Evolutionary conservation across 2,329 filamentous ascomycete genomes (phyloP), one percentile per base, ranked within the genome.

Genomic region (Aspergillus awamori): DNA sequence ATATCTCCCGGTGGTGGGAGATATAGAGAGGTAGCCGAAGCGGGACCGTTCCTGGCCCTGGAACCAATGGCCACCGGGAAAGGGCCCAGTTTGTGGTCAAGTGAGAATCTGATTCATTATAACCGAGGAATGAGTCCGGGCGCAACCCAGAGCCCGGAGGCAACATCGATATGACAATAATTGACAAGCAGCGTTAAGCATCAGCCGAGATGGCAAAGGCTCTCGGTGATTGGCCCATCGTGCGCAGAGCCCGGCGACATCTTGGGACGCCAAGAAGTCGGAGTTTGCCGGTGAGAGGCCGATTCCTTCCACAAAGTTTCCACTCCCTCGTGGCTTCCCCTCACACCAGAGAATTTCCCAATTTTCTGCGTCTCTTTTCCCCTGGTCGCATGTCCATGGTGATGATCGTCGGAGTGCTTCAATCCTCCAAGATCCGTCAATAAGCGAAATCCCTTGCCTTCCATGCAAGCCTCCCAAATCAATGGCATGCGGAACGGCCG

Each of bases 21-120:
- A 63, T 60, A 55, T 51, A 59, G 52, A 53, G 60, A 52, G 41
- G 58, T 57, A 64, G 58, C 59, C 92, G 88, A 78, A 96, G 92
- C 26, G 91, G 95, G 73, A 96, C 90, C 71, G 87, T 87, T 36
- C 33, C 80, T 96, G 96, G 85, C 94, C 91, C 83, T 55, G 53
- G 61, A 53, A 54, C 58, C 63, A 58, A 41, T 55, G 45, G 39
- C n/a, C 17, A 33, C 24, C 20, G 33, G 11, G 39, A 56, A 30
- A 33, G 11, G 36, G 10, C n/a, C 62, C 33, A 36, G 49, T 60
- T 41, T 45, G 48, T 58, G 58, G 64, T 63, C 48, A 58, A 53
- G 45, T 54, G 54, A 63, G 62, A 59, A 55, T 48, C 33, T 49
- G 28, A 59, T 59, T 58, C 55, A 57, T 56, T 55, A 59, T 61